phyloP scores from a whole-genome alignment of 257 asterid genomes.

The Linaria vulgaris region DNA sequence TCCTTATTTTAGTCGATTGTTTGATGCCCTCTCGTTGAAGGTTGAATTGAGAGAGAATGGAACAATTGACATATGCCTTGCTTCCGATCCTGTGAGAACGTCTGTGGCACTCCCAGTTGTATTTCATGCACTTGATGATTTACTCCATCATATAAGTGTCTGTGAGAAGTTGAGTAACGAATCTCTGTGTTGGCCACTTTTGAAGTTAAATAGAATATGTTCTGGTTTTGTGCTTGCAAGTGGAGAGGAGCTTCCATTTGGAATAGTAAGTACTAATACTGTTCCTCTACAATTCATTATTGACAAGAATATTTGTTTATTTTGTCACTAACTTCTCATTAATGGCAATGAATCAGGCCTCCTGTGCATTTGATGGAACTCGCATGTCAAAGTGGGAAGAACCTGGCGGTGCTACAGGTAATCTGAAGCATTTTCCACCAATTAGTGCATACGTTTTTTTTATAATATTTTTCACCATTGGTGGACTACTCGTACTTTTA shows the following conservation, averaged over 20 bases:
- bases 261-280: conserved; percentile 57
- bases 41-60: conserved; percentile 44
- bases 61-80: conserved; percentile 49
- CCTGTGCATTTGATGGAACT: conserved; percentile 96
- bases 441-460: background rate
- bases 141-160: conserved; percentile 46
- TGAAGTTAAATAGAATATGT: conserved; percentile 76
- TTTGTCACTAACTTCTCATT: conserved; percentile 20
- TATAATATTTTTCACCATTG: background rate
- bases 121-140: conserved; percentile 87
- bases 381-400: conserved; percentile 99
- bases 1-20: conserved; percentile 48
- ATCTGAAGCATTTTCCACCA: conserved; percentile 23
- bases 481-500: background rate
- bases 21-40: conserved; percentile 80
- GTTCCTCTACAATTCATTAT: conserved; percentile 22
- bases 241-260: conserved; percentile 98
- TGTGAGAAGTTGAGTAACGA: conserved; percentile 47
- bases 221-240: conserved; percentile 88
- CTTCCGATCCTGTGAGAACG: conserved; percentile 79
- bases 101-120: conserved; percentile 79
- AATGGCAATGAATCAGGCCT: conserved; percentile 47
- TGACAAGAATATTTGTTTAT: conserved; percentile 2
- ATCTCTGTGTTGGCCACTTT: conserved; percentile 77
- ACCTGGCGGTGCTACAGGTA: conserved; percentile 95